phyloP scores from a whole-genome alignment of 2,329 filamentous ascomycete genomes.

The Trichoderma atroviride region DNA sequence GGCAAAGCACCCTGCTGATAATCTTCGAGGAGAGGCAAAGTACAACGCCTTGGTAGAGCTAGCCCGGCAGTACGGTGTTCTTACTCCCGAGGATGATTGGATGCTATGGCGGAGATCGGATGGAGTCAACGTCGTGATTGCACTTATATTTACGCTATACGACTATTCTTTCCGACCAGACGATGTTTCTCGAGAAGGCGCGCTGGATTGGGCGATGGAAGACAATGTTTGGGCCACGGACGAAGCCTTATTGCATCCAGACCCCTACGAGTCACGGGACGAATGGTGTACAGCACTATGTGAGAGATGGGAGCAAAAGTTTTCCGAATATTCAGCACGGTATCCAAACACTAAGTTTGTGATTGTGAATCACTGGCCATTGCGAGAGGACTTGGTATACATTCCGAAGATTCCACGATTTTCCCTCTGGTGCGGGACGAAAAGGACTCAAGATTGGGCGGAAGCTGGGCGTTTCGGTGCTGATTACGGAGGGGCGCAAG shows the following conservation, averaged over 20 bases:
- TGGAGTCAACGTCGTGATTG: conserved; percentile 12
- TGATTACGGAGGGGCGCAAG: conserved; percentile 7
- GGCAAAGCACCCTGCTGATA: conserved; percentile 9
- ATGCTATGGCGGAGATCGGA: conserved; percentile 14
- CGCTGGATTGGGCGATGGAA: conserved; percentile 18
- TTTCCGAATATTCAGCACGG: conserved; percentile 6
- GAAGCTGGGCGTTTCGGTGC: conserved; percentile 7
- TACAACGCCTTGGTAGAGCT: conserved; percentile 13
- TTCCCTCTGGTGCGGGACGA: conserved; percentile 18
- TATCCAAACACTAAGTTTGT: conserved; percentile 14
- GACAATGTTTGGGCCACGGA: conserved; percentile 15
- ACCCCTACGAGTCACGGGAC: conserved; percentile 6
- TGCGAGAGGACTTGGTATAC: conserved; percentile 9
- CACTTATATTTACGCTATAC: conserved; percentile 13
- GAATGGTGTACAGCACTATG: conserved; percentile 17
- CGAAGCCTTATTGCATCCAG: conserved; percentile 18
- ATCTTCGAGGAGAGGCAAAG: conserved; percentile 4
- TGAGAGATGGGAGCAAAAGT: conserved; percentile 16
- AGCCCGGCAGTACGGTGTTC: conserved; percentile 13
- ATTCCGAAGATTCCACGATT: conserved; percentile 22
- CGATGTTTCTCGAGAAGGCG: background rate
- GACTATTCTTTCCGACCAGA: conserved; percentile 19
- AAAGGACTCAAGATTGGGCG: conserved; percentile 9
- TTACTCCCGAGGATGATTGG: conserved; percentile 22
- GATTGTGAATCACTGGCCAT: conserved; percentile 17